These are phyloP conservation scores for Arthrocladium fulminans DNA, from an alignment of 2,329 filamentous ascomycete species.

Conservation along the genomic window DNA sequence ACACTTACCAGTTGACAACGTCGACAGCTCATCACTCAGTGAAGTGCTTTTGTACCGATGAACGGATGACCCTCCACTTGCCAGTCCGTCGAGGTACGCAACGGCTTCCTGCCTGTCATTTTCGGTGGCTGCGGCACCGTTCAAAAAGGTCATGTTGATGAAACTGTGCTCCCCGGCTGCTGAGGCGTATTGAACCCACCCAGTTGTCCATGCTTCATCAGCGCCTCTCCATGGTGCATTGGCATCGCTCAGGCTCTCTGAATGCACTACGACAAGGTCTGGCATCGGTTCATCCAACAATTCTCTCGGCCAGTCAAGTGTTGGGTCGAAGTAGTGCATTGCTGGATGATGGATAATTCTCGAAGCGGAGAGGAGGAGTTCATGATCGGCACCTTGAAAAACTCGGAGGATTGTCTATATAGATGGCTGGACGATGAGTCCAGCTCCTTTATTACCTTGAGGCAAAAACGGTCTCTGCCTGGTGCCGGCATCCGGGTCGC, in stretches of 20 bases:
- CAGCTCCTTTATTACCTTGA: neutral
- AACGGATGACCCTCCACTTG: neutral
- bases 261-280: constrained; percentile 1
- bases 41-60: constrained; percentile 2
- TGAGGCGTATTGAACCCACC: constrained; percentile 8
- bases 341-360: neutral
- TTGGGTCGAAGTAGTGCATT: constrained; percentile 7
- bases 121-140: neutral
- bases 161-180: neutral
- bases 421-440: neutral
- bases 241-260: neutral
- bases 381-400: neutral
- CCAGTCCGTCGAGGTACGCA: neutral
- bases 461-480: neutral
- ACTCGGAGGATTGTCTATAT: neutral
- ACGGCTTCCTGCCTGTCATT: neutral
- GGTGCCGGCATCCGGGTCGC: neutral
- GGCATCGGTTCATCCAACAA: neutral
- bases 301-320: constrained; percentile 4
- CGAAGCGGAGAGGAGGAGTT: neutral
- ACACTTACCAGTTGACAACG: neutral
- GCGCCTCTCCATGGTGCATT: constrained; percentile 3
- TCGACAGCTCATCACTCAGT: neutral
- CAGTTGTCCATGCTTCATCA: neutral
- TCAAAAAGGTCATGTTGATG: constrained; percentile 3